phyloP scores from a whole-genome alignment of 257 asterid genomes.

The Solanum peruvianum region DNA sequence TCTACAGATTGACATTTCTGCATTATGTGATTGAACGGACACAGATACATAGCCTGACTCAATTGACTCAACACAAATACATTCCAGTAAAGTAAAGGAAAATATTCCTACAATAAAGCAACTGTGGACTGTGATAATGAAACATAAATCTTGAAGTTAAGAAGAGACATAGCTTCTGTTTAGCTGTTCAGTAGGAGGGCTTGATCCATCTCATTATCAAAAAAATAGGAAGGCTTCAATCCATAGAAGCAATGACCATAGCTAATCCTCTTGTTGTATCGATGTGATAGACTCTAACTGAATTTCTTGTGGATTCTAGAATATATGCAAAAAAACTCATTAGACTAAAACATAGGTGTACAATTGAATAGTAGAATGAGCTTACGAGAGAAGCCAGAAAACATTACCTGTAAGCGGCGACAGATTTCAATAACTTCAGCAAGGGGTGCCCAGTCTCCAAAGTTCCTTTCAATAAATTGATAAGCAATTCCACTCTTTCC shows the following conservation, averaged over 20 bases:
- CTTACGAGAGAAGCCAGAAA: not conserved
- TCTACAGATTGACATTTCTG: not conserved
- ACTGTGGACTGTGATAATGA: not conserved
- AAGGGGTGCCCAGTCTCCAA: constrained; percentile 84
- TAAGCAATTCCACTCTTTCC: constrained; percentile 71
- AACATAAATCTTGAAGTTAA: not conserved
- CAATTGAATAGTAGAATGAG: not conserved
- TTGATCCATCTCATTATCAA: not conserved
- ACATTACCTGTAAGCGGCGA: constrained; percentile 52
- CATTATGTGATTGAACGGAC: not conserved
- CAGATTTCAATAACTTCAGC: constrained; percentile 69
- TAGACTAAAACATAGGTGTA: not conserved
- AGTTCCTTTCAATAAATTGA: constrained; percentile 81
- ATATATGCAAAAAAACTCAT: not conserved
- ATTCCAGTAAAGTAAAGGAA: not conserved
- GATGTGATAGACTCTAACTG: not conserved
- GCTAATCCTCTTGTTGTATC: not conserved
- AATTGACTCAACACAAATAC: not conserved
- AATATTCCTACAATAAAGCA: not conserved
- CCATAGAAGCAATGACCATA: not conserved
- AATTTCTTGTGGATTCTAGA: constrained; percentile 19
- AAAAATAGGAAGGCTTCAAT: not conserved
- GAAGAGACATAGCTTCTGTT: not conserved
- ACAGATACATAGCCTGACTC: not conserved
- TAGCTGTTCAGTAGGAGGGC: not conserved